These are phyloP conservation scores for Phytopythium chamaehyphon DNA, from an alignment of 352 stramenopile genomes.

Conservation along the genomic window DNA sequence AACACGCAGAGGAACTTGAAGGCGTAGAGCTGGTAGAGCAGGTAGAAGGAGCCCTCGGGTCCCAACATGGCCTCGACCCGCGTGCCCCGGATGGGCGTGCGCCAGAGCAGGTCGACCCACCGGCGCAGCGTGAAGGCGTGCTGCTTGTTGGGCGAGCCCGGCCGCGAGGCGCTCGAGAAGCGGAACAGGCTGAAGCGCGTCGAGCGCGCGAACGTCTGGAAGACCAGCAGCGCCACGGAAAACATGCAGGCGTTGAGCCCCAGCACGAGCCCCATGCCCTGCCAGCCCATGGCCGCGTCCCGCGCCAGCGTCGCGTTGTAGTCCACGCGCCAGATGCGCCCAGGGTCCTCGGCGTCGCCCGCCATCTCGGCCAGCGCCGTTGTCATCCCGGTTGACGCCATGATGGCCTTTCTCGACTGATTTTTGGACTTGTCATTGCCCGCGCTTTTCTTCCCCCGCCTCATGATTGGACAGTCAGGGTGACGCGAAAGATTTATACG, in stretches of 20 bases:
- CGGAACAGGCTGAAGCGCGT: conserved; percentile 74
- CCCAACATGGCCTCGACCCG: conserved; percentile 60
- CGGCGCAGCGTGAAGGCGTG: conserved; percentile 50
- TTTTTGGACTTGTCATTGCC: conserved; percentile 2
- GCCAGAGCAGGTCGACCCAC: conserved; percentile 67
- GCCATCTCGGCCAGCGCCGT: conserved; percentile 1
- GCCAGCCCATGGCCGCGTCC: conserved; percentile 74
- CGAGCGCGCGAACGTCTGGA: conserved; percentile 58
- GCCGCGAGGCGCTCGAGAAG: conserved; percentile 43
- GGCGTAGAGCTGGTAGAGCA: conserved; percentile 81
- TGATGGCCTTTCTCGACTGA: conserved; percentile 1
- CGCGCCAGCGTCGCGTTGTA: conserved; percentile 75
- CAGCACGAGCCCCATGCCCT: conserved; percentile 75
- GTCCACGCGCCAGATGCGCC: conserved; percentile 72
- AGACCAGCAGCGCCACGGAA: conserved; percentile 51
- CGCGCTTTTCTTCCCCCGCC: neutral
- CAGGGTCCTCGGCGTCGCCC: conserved; percentile 17
- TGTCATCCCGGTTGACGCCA: neutral
- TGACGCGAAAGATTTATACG: no score
- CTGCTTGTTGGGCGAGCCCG: conserved; percentile 1
- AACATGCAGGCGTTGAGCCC: conserved; percentile 71
- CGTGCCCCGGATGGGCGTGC: conserved; percentile 64
- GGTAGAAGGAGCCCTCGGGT: conserved; percentile 79
- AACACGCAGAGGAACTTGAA: conserved; percentile 55
- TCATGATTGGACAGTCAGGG: no score